Evolutionary conservation across 306 rosid species (phyloP).

Genomic region (Canavalia gladiata): DNA sequence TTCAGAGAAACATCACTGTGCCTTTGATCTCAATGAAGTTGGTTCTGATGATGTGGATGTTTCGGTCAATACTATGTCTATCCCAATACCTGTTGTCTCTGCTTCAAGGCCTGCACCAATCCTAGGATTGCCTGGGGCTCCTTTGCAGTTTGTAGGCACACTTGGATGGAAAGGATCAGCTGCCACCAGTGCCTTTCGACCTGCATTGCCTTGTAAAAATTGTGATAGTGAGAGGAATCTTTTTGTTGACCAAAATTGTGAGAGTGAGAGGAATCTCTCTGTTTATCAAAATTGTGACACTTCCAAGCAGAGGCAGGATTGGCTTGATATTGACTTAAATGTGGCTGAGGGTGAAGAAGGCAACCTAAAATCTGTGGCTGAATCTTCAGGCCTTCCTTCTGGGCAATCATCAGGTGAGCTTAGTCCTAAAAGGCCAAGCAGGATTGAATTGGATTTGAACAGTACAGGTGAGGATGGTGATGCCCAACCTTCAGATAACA

Average conservation of each 20-base stretch:
- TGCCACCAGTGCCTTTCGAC: conserved; percentile 95
- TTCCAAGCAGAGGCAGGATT: conserved; percentile 83
- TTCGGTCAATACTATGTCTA: conserved; percentile 58
- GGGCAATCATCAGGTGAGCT: conserved; percentile 74
- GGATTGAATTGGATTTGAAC: conserved; percentile 84
- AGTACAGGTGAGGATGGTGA: conserved; percentile 76
- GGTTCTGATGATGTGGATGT: conserved; percentile 76
- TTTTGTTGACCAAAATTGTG: too few species aligned
- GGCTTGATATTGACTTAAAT: conserved; percentile 84
- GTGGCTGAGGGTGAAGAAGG: conserved; percentile 79
- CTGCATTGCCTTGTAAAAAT: conserved; percentile 86
- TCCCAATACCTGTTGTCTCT: conserved; percentile 75
- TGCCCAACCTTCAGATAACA: conserved; percentile 60
- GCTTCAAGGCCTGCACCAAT: conserved; percentile 74
- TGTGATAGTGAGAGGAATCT: conserved; percentile 56
- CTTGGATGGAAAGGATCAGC: conserved; percentile 98
- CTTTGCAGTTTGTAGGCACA: conserved; percentile 85
- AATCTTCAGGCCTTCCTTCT: conserved; percentile 48
- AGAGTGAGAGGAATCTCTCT: conserved; percentile 52
- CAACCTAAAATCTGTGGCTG: conserved; percentile 60
- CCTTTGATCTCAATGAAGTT: conserved; percentile 81
- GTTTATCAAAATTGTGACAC: conserved; percentile 66
- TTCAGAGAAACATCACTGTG: conserved; percentile 68
- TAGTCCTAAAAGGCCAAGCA: conserved; percentile 70
- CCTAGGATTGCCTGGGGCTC: conserved; percentile 69